Evolutionary conservation across 352 stramenopile species (phyloP).

Genomic region (Phytophthora cryptogea): DNA sequence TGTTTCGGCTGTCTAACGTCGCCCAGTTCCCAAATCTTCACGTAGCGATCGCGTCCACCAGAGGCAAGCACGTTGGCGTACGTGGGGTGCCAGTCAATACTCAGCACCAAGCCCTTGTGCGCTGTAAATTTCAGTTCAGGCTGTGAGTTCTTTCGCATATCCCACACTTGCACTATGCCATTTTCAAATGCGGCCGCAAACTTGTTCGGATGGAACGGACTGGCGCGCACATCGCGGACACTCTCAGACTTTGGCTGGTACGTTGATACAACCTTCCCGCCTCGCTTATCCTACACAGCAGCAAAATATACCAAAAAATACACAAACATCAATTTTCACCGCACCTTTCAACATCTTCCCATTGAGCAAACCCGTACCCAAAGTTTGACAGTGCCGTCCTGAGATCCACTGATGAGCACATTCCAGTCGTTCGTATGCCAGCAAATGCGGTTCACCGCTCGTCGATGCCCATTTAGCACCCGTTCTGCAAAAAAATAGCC

Average conservation of each 20-base stretch:
- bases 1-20: conserved; percentile 78
- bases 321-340: conserved; percentile 24
- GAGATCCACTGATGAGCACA: conserved; percentile 83
- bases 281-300: conserved; percentile 66
- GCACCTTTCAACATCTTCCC: too few species aligned
- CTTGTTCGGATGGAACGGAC: conserved; percentile 70
- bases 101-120: conserved; percentile 84
- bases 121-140: conserved; percentile 86
- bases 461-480: conserved; percentile 79
- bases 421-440: conserved; percentile 85
- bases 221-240: conserved; percentile 82
- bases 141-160: conserved; percentile 83
- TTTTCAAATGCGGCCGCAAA: conserved; percentile 89
- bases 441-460: conserved; percentile 88
- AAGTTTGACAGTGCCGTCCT: conserved; percentile 88
- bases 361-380: conserved; percentile 50
- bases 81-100: conserved; percentile 83
- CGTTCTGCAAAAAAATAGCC: conserved; percentile 50
- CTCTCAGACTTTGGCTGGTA: conserved; percentile 89
- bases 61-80: conserved; percentile 75
- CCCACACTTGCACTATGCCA: conserved; percentile 87
- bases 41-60: conserved; percentile 81
- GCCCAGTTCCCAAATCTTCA: conserved; percentile 85
- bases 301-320: conserved; percentile 1
- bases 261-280: conserved; percentile 67